Conservation (phyloP, 345 rosid genomes). For the Camelina laxa region DNA sequence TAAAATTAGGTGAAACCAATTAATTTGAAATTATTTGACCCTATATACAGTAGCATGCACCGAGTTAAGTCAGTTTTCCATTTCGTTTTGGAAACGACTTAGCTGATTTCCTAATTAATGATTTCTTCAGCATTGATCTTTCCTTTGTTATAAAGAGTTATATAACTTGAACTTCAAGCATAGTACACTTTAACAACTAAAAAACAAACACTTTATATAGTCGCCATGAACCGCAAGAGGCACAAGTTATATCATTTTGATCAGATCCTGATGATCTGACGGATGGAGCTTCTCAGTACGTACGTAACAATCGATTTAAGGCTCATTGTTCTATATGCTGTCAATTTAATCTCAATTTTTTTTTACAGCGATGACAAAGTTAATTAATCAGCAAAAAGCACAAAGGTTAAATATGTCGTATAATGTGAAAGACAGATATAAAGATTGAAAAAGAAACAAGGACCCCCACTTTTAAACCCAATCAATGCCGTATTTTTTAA, state of each 20-base stretch:
- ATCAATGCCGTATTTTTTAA: constrained; percentile 36
- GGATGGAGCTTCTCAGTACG: too few relatives aligned
- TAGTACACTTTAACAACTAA: neutral
- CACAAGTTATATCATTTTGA: too few relatives aligned
- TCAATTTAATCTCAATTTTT: too few relatives aligned
- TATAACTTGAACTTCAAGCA: constrained; percentile 5
- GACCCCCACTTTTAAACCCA: constrained; percentile 17
- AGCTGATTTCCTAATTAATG: neutral
- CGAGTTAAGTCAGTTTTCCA: neutral
- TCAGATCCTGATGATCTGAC: too few relatives aligned
- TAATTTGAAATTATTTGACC: neutral
- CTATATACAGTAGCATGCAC: neutral
- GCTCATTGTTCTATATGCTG: too few relatives aligned
- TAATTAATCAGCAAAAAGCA: too few relatives aligned
- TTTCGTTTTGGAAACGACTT: neutral
- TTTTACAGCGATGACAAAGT: too few relatives aligned
- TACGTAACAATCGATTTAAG: neutral
- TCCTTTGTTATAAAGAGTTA: neutral
- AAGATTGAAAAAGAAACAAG: constrained; percentile 1
- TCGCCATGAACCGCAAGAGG: too few relatives aligned
- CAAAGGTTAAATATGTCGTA: too few relatives aligned
- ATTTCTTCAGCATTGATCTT: too few relatives aligned
- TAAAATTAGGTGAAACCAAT: neutral
- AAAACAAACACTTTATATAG: too few relatives aligned
- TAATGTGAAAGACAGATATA: too few relatives aligned